Percentiles rank a stretch among this genome's conserved stretches.
Evolutionary conservation across 768 basidiomycete genomes (phyloP).

Genomic region (Lepiota venenata): DNA sequence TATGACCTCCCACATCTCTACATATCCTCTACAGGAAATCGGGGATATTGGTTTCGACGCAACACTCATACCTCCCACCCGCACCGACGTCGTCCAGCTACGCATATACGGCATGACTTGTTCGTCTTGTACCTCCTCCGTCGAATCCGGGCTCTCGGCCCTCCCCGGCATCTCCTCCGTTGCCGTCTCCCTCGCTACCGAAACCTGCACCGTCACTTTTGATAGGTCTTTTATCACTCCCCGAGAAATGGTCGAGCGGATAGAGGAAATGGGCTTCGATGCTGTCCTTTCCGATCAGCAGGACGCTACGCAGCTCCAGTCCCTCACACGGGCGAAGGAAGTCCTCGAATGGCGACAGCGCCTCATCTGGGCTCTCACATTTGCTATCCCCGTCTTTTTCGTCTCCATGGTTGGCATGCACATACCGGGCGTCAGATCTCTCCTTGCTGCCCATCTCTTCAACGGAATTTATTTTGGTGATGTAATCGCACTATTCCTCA

Average conservation of each 20-base stretch:
- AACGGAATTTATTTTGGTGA: conserved; percentile 82
- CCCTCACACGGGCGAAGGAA: conserved; percentile 86
- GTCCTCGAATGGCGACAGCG: conserved; percentile 85
- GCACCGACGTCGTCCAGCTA: conserved; percentile 66
- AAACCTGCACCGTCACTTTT: conserved; percentile 72
- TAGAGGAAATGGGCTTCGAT: conserved; percentile 89
- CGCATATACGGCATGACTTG: conserved; percentile 93
- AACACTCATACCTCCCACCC: conserved; percentile 61
- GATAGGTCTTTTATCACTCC: conserved; percentile 71
- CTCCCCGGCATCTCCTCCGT: conserved; percentile 74
- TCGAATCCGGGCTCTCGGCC: conserved; percentile 65
- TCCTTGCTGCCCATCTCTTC: conserved; percentile 51
- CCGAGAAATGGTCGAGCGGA: conserved; percentile 84
- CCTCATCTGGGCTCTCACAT: conserved; percentile 67
- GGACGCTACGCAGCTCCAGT: conserved; percentile 81
- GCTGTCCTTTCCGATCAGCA: conserved; percentile 80
- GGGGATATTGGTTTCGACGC: conserved; percentile 93
- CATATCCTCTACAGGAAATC: conserved; percentile 61
- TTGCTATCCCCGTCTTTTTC: conserved; percentile 94
- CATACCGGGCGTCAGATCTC: conserved; percentile 52
- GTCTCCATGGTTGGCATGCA: conserved; percentile 80
- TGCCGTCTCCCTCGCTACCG: conserved; percentile 72
- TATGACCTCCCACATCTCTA: neutral
- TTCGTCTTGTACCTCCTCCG: conserved; percentile 72
- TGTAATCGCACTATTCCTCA: conserved; percentile 67